Conservation (phyloP, 352 stramenopile genomes). For the Globisporangium camurandrum region DNA sequence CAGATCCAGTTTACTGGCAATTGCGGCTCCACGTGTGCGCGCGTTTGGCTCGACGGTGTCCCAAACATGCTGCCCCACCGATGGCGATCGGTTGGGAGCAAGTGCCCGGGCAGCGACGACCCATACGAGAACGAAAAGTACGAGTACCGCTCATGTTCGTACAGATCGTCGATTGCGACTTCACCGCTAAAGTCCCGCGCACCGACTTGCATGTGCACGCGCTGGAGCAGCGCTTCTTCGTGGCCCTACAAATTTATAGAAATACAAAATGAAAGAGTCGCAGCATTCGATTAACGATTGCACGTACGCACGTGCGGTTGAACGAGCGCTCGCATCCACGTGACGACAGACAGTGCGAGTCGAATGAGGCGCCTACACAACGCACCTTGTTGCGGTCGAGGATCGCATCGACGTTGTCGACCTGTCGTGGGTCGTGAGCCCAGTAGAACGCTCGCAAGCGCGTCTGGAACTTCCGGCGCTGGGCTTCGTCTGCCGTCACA, state of each 20-base stretch:
- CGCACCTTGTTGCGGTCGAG: constrained; percentile 32
- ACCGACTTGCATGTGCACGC: constrained; percentile 50
- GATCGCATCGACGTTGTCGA: constrained; percentile 55
- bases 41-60: constrained; percentile 48
- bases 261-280: too few species aligned
- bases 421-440: constrained; percentile 60
- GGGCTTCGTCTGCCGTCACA: constrained; percentile 12
- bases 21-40: constrained; percentile 51
- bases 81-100: constrained; percentile 57
- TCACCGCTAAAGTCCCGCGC: constrained; percentile 67
- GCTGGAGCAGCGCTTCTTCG: constrained; percentile 55
- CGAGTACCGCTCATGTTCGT: constrained; percentile 79
- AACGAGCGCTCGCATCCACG: too few species aligned
- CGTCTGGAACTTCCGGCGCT: constrained; percentile 17
- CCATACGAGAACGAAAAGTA: constrained; percentile 73
- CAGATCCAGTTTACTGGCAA: constrained; percentile 60
- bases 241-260: constrained; percentile 19
- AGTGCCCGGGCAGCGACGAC: constrained; percentile 55
- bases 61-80: constrained; percentile 52
- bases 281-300: too few species aligned
- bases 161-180: constrained; percentile 60
- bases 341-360: too few species aligned
- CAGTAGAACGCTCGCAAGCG: constrained; percentile 62
- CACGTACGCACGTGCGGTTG: too few species aligned
- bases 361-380: too few species aligned